These are phyloP conservation scores for Apiotrichum veenhuisii DNA, from an alignment of 1,284 basidiomycete species.

Conservation along the genomic window DNA sequence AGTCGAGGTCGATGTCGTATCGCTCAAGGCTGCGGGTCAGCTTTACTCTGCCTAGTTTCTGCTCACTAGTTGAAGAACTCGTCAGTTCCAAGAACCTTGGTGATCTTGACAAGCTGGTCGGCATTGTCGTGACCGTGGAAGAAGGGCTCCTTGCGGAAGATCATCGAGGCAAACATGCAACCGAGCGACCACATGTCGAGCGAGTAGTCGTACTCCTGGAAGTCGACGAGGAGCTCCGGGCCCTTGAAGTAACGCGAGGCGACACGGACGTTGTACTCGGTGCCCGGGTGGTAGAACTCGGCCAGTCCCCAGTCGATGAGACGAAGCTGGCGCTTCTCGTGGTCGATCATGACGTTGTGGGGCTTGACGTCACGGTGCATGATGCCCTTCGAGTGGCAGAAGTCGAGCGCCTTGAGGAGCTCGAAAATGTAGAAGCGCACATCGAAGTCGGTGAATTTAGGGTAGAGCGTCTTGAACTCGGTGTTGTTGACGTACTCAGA, in stretches of 20 bases:
- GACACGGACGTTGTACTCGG: constrained; percentile 96
- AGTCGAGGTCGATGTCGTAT: constrained; percentile 88
- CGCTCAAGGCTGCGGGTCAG: constrained; percentile 61
- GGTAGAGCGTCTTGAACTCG: constrained; percentile 96
- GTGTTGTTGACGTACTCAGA: constrained; percentile 99
- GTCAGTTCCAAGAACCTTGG: constrained; percentile 95
- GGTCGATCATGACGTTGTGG: constrained; percentile 99
- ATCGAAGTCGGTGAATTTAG: constrained; percentile 89
- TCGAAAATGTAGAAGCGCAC: constrained; percentile 97
- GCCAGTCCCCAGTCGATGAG: constrained; percentile 99
- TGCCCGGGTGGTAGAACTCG: constrained; percentile 97
- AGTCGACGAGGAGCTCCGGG: constrained; percentile 94
- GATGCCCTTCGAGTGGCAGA: constrained; percentile 96
- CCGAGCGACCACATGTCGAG: constrained; percentile 98
- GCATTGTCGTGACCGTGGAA: constrained; percentile 99
- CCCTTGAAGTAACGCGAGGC: constrained; percentile 98
- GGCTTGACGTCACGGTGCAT: constrained; percentile 99
- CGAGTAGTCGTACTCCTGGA: constrained; percentile 96
- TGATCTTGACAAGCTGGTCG: constrained; percentile 97
- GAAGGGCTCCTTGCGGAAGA: constrained; percentile 99
- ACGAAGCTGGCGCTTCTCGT: constrained; percentile 91
- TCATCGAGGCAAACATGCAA: constrained; percentile 99
- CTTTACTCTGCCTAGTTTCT: neutral
- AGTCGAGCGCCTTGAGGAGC: constrained; percentile 95
- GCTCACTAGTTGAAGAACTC: constrained; percentile 66